Conservation (phyloP, 257 asterid genomes). For the Capsicum chinense region DNA sequence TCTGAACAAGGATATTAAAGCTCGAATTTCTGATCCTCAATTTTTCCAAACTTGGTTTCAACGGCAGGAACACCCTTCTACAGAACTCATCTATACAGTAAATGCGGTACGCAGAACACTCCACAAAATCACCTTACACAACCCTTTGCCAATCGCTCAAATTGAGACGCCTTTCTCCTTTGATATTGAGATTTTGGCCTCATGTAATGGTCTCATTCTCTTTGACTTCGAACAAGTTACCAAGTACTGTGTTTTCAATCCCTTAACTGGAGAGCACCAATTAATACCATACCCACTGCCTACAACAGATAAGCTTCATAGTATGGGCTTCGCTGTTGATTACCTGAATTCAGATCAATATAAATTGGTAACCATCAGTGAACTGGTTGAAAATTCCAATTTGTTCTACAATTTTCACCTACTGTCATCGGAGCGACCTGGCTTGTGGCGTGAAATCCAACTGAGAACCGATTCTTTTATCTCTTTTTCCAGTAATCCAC, state of each 20-base stretch:
- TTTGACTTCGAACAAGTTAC: neutral
- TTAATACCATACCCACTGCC: neutral
- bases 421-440: neutral
- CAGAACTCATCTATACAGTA: neutral
- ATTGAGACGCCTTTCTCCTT: neutral
- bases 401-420: neutral
- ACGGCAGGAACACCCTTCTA: neutral
- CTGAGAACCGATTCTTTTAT: neutral
- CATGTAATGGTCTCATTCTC: neutral
- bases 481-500: neutral
- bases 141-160: neutral
- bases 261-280: neutral
- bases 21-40: neutral
- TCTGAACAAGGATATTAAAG: neutral
- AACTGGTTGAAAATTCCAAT: neutral
- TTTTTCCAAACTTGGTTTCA: neutral
- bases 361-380: neutral
- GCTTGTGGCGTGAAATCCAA: neutral
- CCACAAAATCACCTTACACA: neutral
- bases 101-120: neutral
- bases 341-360: neutral
- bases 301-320: neutral
- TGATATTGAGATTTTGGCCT: neutral
- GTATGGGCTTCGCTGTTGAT: neutral
- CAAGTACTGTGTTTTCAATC: conserved; percentile 21